Conservation (phyloP, 305 asterid species). For the Fraxinus xanthoxyloides region DNA sequence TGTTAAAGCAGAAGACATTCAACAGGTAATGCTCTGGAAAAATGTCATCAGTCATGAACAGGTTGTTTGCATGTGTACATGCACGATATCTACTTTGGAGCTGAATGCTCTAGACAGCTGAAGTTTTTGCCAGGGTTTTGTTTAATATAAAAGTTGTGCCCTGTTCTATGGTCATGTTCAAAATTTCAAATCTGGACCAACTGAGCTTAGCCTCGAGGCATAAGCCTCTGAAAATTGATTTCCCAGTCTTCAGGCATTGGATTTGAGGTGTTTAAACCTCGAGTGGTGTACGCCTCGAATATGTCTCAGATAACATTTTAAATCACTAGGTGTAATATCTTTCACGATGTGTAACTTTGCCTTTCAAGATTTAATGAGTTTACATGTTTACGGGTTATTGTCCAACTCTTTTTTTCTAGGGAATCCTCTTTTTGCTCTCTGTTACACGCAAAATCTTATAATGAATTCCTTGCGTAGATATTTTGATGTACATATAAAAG, state of each 20-base stretch:
- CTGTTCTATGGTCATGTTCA: not conserved
- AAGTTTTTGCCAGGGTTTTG: not conserved
- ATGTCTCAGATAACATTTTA: not conserved
- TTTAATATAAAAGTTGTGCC: not conserved
- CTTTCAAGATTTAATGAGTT: not conserved
- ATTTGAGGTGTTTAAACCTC: not conserved
- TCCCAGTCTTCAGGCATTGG: not conserved
- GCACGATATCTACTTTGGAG: not conserved
- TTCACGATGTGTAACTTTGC: not conserved
- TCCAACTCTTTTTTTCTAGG: not conserved
- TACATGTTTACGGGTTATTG: not conserved
- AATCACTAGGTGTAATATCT: not conserved
- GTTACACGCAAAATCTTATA: not conserved
- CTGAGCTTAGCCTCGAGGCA: not conserved
- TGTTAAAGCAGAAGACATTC: conserved; percentile 71
- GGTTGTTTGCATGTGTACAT: conserved; percentile 4
- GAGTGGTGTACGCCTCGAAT: not conserved
- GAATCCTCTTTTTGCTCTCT: conserved; percentile 1
- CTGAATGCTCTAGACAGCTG: not conserved
- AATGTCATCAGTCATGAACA: not conserved
- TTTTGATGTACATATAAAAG: not conserved
- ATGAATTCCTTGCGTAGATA: not conserved
- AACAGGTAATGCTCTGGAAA: conserved; percentile 43
- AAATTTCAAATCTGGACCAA: not conserved
- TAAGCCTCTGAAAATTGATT: not conserved